These are phyloP conservation scores for Coemansia sp. DNA, from an alignment of 192 early-diverging fungal species.

Conservation along the genomic window DNA sequence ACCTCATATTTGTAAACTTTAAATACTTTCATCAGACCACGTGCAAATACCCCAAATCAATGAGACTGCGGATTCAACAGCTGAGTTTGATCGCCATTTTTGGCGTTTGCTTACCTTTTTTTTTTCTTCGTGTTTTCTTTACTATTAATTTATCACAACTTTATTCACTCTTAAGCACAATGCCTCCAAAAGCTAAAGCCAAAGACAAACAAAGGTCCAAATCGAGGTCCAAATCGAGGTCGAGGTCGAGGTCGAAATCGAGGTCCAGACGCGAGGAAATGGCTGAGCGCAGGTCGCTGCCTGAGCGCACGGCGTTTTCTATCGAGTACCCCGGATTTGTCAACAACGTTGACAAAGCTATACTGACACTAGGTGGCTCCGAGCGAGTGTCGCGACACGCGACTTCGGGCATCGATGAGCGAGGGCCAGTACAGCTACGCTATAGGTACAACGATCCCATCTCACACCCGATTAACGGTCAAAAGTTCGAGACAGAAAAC, in stretches of 20 bases:
- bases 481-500: constrained; percentile 39
- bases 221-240: neutral
- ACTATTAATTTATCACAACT: neutral
- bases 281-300: constrained; percentile 32
- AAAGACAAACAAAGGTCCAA: neutral
- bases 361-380: constrained; percentile 46
- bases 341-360: constrained; percentile 29
- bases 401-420: constrained; percentile 18
- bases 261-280: neutral
- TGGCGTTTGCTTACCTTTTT: neutral
- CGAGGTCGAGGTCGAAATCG: neutral
- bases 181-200: neutral
- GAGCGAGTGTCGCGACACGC: constrained; percentile 35
- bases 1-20: neutral
- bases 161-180: neutral
- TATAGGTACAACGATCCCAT: constrained; percentile 47
- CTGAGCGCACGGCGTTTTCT: constrained; percentile 27
- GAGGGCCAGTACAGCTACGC: constrained; percentile 47
- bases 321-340: constrained; percentile 57
- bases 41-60: neutral
- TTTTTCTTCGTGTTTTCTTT: neutral
- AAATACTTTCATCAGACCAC: neutral
- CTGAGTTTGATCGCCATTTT: neutral
- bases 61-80: neutral
- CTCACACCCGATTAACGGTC: constrained; percentile 52